Conservation (phyloP, 768 basidiomycete species). For the Heimioporus sp. region DNA sequence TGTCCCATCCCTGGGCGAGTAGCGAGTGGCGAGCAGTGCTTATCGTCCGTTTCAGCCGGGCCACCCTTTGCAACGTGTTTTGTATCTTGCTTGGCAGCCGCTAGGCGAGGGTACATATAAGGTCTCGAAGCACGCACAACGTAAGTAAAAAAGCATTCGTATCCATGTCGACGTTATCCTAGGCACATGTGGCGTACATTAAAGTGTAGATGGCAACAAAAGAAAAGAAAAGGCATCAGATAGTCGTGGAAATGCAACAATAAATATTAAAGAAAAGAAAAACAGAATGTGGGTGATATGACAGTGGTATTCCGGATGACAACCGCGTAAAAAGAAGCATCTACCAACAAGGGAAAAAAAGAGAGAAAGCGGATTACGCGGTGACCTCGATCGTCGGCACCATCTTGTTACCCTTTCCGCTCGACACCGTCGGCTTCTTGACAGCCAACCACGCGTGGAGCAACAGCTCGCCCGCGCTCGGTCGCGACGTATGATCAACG, state of each 20-base stretch:
- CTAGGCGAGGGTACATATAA: no score
- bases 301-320: background rate
- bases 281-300: background rate
- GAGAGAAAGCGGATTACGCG: slow-evolving; percentile 6
- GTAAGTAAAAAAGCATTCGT: no score
- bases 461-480: slow-evolving; percentile 73
- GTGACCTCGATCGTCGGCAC: slow-evolving; percentile 32
- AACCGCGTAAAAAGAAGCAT: background rate
- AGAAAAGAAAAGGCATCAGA: background rate
- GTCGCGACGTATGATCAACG: slow-evolving; percentile 75
- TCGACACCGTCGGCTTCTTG: slow-evolving; percentile 33
- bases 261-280: no score
- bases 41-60: no score
- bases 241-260: background rate
- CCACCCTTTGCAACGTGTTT: no score
- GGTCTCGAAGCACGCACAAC: no score
- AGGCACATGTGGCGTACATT: background rate
- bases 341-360: background rate
- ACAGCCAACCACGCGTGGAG: slow-evolving; percentile 66
- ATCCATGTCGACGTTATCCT: no score
- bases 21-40: no score
- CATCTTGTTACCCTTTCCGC: slow-evolving; percentile 24
- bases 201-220: background rate
- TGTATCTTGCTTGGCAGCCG: no score
- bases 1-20: no score